Evolutionary conservation across 129 eudicot genomes (phyloP), one percentile per base, ranked within the genome.

Genomic region (Flaveria trinervia): DNA sequence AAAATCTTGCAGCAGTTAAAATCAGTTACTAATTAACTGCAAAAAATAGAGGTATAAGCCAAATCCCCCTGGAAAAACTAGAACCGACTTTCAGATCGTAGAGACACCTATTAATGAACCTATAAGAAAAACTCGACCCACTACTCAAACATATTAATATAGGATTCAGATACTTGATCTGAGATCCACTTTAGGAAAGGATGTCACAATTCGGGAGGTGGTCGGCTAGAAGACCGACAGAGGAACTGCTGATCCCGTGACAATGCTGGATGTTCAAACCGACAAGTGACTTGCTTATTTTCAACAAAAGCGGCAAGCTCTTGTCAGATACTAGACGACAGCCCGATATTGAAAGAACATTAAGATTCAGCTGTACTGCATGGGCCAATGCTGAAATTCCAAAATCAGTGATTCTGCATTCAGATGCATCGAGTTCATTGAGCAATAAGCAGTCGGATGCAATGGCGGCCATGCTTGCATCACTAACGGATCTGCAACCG

Each of bases 321-420:
- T 81, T 84, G 77, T 88, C 86, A 0, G 93, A 74, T 5, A 90
- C 75, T 15, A 81, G n/a, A n/a, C 84, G 75, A 81, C 97, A 94
- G 25, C 88, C 83, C 1, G 92, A 70, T 25, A 93, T 43, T 1
- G 96, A 86, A 14, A 94, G 86, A 65, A 94, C 71, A 77, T 68
- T 90, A 81, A 94, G 70, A 73, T 70, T 68, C 75, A 89, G 70
- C 17, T 86, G 94, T 52, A 56, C 60, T 0, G 89, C 87, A 22
- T 83, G 23, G 50, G 96, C 90, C 88, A 94, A 65, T 25, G 87
- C 84, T n/a, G 88, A 76, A 72, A 94, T 73, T 51, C 97, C 99
- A 1, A 75, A 74, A 70, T 94, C 89, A 1, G 99, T 84, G 43
- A 94, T 79, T 14, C 16, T 52, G 66, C 89, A 82, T 46, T 68